phyloP scores from a whole-genome alignment of 331 rosid genomes.

The Quercus lobata region DNA sequence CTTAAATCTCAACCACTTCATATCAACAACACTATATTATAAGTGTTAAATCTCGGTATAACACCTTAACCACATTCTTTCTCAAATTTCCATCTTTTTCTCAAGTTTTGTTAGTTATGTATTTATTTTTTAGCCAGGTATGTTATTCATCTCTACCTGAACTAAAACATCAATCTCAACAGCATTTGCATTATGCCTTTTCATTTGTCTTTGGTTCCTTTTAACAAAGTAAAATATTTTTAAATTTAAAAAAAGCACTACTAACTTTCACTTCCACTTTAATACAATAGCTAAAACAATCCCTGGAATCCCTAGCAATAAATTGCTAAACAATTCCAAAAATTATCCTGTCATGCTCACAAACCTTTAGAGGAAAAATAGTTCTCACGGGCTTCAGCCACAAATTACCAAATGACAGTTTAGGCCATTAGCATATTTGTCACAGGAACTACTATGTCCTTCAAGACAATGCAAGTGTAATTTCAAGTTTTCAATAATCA shows the following conservation, averaged over 20 bases:
- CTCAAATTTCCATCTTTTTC: not conserved
- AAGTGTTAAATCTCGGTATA: not conserved
- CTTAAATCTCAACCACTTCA: not conserved
- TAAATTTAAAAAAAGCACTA: not conserved
- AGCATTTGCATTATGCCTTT: not conserved
- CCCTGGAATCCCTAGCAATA: not conserved
- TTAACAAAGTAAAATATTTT: not conserved
- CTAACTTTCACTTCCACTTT: not conserved
- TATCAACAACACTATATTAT: too few species aligned
- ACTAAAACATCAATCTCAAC: not conserved
- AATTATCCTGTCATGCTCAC: not conserved
- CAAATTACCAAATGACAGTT: not conserved
- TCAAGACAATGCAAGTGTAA: not conserved
- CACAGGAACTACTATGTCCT: not conserved
- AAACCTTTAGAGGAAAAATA: not conserved
- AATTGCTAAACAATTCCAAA: not conserved
- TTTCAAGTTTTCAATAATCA: not conserved
- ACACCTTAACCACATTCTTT: not conserved
- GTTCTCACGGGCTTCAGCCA: not conserved
- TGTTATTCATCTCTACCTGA: not conserved
- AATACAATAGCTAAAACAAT: not conserved
- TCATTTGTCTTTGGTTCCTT: not conserved
- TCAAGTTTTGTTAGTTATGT: not conserved
- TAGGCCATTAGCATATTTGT: not conserved
- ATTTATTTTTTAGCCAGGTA: not conserved